Evolutionary conservation across 2,329 filamentous ascomycete species (phyloP).

Genomic region (Ascochyta viciae-villosae): DNA sequence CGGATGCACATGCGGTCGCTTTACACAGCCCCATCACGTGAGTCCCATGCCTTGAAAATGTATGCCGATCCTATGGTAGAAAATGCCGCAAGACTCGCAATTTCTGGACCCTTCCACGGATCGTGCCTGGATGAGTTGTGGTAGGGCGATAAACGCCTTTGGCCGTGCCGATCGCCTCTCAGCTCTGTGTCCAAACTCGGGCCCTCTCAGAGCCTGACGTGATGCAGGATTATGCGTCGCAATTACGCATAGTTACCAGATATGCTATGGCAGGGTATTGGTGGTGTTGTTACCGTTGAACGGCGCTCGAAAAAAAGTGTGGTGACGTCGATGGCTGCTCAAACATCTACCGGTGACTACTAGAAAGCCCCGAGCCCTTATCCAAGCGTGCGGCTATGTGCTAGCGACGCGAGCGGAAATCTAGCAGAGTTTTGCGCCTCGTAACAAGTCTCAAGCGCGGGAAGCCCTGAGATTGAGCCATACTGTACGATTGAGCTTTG

Average conservation of each 20-base stretch:
- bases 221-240: not conserved
- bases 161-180: slow-evolving; percentile 9
- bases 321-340: slow-evolving; percentile 8
- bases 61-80: slow-evolving; percentile 16
- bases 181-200: not conserved
- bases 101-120: slow-evolving; percentile 11
- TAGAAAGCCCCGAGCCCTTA: not conserved
- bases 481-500: too few relatives aligned
- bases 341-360: not conserved
- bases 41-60: slow-evolving; percentile 15
- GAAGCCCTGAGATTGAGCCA: too few relatives aligned
- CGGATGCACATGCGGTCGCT: slow-evolving; percentile 17
- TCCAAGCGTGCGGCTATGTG: not conserved
- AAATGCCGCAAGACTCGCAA: slow-evolving; percentile 19
- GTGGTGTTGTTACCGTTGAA: not conserved
- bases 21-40: slow-evolving; percentile 24
- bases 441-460: not conserved
- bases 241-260: not conserved
- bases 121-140: slow-evolving; percentile 6
- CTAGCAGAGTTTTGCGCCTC: slow-evolving; percentile 2
- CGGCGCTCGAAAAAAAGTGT: not conserved
- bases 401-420: slow-evolving; percentile 1
- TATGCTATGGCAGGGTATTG: not conserved
- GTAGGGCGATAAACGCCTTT: not conserved
- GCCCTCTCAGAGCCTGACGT: not conserved